These are phyloP conservation scores for Macaranga tanarius DNA, from an alignment of 441 rosid species.

Conservation along the genomic window DNA sequence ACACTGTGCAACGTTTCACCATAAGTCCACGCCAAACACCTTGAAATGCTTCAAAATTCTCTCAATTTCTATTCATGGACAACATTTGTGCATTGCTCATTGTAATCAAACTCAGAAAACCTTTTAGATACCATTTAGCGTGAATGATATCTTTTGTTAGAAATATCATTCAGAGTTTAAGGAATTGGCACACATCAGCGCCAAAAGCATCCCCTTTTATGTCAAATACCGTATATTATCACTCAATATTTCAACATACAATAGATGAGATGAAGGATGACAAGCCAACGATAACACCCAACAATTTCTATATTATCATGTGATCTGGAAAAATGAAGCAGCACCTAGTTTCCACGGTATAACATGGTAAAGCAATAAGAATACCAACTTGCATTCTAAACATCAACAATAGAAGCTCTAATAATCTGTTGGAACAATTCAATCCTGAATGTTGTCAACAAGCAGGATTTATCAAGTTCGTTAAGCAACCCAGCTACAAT, in stretches of 20 bases:
- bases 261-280: background rate
- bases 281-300: background rate
- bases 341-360: background rate
- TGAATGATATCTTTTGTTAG: too few relatives aligned
- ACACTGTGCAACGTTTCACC: too few relatives aligned
- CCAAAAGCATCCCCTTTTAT: too few relatives aligned
- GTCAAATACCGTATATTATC: background rate
- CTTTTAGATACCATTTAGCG: too few relatives aligned
- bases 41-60: too few relatives aligned
- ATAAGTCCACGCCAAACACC: too few relatives aligned
- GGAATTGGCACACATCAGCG: too few relatives aligned
- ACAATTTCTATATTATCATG: background rate
- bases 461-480: conserved; percentile 32
- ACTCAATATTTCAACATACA: background rate
- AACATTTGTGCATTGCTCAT: too few relatives aligned
- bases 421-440: conserved; percentile 31
- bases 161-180: too few relatives aligned
- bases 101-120: too few relatives aligned
- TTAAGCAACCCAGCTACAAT: conserved; percentile 37
- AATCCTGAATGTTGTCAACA: conserved; percentile 28
- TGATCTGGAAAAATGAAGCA: background rate
- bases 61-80: too few relatives aligned
- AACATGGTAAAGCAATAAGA: conserved; percentile 10
- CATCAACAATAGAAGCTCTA: conserved; percentile 29
- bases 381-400: conserved; percentile 16